Percentiles rank a stretch among this genome's conserved stretches.
phyloP scores from a whole-genome alignment of 495 filamentous ascomycete species.

The Penicillium lividum region DNA sequence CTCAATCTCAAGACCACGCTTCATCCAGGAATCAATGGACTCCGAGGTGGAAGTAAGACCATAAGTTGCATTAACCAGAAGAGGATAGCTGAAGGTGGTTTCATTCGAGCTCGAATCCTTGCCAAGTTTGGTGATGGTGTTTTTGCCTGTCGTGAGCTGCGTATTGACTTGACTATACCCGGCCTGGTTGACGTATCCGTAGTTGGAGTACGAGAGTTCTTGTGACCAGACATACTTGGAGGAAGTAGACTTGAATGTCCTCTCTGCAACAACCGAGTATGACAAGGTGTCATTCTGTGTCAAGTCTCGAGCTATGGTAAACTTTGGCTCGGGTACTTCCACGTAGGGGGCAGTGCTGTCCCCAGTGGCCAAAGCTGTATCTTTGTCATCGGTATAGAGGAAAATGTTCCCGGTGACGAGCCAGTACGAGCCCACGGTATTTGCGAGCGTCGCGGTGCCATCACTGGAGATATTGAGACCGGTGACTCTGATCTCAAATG shows the following conservation, averaged over 20 bases:
- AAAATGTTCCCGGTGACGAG: slow-evolving; percentile 83
- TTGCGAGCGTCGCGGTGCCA: slow-evolving; percentile 52
- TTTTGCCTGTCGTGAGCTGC: slow-evolving; percentile 62
- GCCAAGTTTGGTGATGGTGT: slow-evolving; percentile 42
- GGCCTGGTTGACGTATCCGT: slow-evolving; percentile 55
- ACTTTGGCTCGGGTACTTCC: slow-evolving; percentile 38
- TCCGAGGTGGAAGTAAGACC: slow-evolving; percentile 49
- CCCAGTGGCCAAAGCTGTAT: slow-evolving; percentile 10
- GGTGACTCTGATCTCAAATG: slow-evolving; percentile 68
- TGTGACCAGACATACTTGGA: slow-evolving; percentile 62
- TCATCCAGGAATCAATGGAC: slow-evolving; percentile 59
- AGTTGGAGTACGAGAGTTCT: slow-evolving; percentile 56
- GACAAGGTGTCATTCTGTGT: slow-evolving; percentile 53
- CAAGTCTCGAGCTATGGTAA: slow-evolving; percentile 43
- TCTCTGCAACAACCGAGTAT: slow-evolving; percentile 59
- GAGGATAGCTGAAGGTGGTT: slow-evolving; percentile 61
- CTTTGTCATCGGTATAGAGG: slow-evolving; percentile 58
- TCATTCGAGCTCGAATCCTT: slow-evolving; percentile 21
- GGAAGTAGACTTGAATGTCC: slow-evolving; percentile 57
- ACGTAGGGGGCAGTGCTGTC: slow-evolving; percentile 25
- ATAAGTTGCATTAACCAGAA: slow-evolving; percentile 60
- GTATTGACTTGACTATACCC: slow-evolving; percentile 64
- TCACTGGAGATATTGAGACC: slow-evolving; percentile 55
- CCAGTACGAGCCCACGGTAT: slow-evolving; percentile 71
- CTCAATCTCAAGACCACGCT: slow-evolving; percentile 57